Conservation (phyloP, 2,329 filamentous ascomycete species). For the Fusarium poae region DNA sequence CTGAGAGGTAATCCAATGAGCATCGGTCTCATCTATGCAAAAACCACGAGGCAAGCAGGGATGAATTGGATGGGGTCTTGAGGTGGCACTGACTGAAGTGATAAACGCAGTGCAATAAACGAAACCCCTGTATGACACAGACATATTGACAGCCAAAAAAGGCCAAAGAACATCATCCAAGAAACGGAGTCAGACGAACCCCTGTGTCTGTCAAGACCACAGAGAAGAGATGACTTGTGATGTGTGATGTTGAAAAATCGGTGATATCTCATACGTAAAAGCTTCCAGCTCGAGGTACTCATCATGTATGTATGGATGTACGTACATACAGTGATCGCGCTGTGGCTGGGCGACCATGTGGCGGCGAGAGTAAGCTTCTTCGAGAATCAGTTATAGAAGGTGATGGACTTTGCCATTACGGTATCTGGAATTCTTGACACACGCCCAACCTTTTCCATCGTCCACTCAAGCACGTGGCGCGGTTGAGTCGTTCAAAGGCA, state of each 20-base stretch:
- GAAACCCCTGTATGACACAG: conserved; percentile 31
- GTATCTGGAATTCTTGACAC: conserved; percentile 27
- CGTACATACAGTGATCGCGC: neutral
- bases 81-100: conserved; percentile 19
- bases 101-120: conserved; percentile 1
- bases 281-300: conserved; percentile 1
- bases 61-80: conserved; percentile 15
- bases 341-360: conserved; percentile 32
- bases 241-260: neutral
- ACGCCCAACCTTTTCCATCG: conserved; percentile 26
- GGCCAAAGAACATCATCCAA: conserved; percentile 7
- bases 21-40: conserved; percentile 19
- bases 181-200: neutral
- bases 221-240: neutral
- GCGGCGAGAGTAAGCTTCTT: conserved; percentile 27
- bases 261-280: conserved; percentile 36
- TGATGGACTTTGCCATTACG: conserved; percentile 28
- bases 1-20: neutral
- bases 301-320: neutral
- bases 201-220: neutral
- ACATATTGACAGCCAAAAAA: conserved; percentile 1
- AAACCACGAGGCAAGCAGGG: conserved; percentile 41
- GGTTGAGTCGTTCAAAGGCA: conserved; percentile 17
- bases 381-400: conserved; percentile 28
- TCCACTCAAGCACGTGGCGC: conserved; percentile 41